Evolutionary conservation across 2,329 filamentous ascomycete genomes (phyloP).

Genomic region (Harringtonia aguacate): DNA sequence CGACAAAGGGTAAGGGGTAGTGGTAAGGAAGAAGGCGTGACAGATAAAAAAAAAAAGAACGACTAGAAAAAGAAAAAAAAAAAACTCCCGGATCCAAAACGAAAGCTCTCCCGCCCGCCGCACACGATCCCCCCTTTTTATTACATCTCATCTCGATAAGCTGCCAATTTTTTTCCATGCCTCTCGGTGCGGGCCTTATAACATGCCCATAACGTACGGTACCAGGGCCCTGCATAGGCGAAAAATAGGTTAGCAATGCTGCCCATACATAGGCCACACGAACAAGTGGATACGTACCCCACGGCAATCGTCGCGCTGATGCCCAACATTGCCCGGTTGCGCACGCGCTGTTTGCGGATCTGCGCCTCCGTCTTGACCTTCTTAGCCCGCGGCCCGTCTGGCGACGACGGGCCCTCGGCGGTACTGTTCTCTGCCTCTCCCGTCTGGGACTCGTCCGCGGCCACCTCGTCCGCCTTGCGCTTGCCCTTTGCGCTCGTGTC

Average conservation of each 20-base stretch:
- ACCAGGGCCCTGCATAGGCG: slow-evolving; percentile 18
- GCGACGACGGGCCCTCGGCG: slow-evolving; percentile 16
- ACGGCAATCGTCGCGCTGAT: slow-evolving; percentile 79
- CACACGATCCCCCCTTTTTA: background rate
- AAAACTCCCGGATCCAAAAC: background rate
- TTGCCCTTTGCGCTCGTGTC: slow-evolving; percentile 42
- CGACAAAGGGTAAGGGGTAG: background rate
- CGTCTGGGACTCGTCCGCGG: slow-evolving; percentile 55
- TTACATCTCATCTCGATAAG: background rate
- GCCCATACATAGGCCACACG: too few relatives aligned
- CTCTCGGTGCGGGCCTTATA: slow-evolving; percentile 5
- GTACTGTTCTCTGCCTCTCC: slow-evolving; percentile 27
- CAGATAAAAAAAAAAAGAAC: background rate
- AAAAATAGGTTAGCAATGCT: slow-evolving; percentile 1
- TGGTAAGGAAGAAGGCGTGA: background rate
- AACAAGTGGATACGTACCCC: slow-evolving; percentile 70
- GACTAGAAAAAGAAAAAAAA: background rate
- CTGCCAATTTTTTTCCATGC: background rate
- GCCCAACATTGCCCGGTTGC: slow-evolving; percentile 75
- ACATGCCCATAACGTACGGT: slow-evolving; percentile 15
- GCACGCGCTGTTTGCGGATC: slow-evolving; percentile 74
- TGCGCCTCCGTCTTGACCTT: slow-evolving; percentile 72
- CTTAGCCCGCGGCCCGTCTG: slow-evolving; percentile 38
- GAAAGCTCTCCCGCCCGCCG: background rate
- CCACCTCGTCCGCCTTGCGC: slow-evolving; percentile 65